Conservation (phyloP, 805 yeast species). For the Nakazawaea wickerhamii region DNA sequence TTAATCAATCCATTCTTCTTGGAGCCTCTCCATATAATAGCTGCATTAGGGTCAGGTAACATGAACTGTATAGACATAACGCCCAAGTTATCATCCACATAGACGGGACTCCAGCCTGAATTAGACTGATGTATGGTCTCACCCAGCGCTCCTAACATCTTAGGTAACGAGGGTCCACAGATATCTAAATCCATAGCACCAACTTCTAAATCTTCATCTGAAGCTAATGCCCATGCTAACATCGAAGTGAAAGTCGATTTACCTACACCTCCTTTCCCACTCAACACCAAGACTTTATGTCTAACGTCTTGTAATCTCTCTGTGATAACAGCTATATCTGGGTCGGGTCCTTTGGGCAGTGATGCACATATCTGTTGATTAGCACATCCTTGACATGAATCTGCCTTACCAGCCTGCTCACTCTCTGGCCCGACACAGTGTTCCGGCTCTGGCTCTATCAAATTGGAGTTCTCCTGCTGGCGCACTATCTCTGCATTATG, state of each 20-base stretch:
- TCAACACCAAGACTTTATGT: slow-evolving; percentile 75
- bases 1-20: slow-evolving; percentile 91
- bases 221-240: slow-evolving; percentile 95
- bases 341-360: slow-evolving; percentile 91
- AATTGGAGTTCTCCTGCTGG: slow-evolving; percentile 14
- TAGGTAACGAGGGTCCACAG: slow-evolving; percentile 95
- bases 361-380: slow-evolving; percentile 87
- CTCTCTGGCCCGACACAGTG: slow-evolving; percentile 99
- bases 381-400: slow-evolving; percentile 93
- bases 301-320: slow-evolving; percentile 55
- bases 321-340: slow-evolving; percentile 75
- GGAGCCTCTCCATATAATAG: slow-evolving; percentile 96
- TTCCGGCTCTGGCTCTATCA: slow-evolving; percentile 81
- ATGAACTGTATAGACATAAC: slow-evolving; percentile 93
- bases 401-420: slow-evolving; percentile 88
- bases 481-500: slow-evolving; percentile 2
- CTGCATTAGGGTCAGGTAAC: slow-evolving; percentile 90
- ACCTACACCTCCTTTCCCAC: slow-evolving; percentile 96
- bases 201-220: slow-evolving; percentile 72
- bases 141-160: slow-evolving; percentile 87
- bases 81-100: slow-evolving; percentile 90
- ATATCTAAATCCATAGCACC: slow-evolving; percentile 98
- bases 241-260: slow-evolving; percentile 93
- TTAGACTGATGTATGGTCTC: slow-evolving; percentile 85
- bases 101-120: slow-evolving; percentile 95